phyloP scores from a whole-genome alignment of 331 rosid species.

The Pyrus hybrid region DNA sequence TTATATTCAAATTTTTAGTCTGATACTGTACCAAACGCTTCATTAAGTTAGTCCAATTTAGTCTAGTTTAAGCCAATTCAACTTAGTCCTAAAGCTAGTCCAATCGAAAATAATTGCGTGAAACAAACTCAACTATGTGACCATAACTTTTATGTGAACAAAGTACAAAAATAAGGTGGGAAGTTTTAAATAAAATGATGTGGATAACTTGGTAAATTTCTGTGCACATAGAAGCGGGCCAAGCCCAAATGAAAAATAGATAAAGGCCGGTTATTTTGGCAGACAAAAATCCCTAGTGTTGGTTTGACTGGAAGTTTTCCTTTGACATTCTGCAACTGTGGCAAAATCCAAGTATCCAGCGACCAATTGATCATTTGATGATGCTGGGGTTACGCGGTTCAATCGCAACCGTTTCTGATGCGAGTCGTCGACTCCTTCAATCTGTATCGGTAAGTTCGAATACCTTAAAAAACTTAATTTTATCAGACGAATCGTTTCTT shows the following conservation, averaged over 20 bases:
- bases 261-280: too few relatives aligned
- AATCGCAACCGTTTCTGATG: slow-evolving; percentile 14
- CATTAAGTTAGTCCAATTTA: too few relatives aligned
- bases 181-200: too few relatives aligned
- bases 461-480: not conserved
- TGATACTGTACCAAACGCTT: too few relatives aligned
- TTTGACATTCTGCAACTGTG: not conserved
- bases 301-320: not conserved
- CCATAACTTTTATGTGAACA: too few relatives aligned
- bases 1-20: too few relatives aligned
- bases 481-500: not conserved
- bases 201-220: too few relatives aligned
- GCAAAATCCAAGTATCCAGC: not conserved
- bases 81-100: too few relatives aligned
- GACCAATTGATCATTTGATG: not conserved
- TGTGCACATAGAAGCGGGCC: not conserved
- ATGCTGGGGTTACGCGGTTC: slow-evolving; percentile 32
- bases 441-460: slow-evolving; percentile 30
- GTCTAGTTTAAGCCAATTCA: too few relatives aligned
- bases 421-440: slow-evolving; percentile 33
- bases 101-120: too few relatives aligned
- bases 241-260: not conserved
- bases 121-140: too few relatives aligned
- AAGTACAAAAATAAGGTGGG: too few relatives aligned
- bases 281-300: not conserved